Percentiles rank a stretch among this genome's conserved stretches.
phyloP scores from a whole-genome alignment of 106 monocot genomes.

The Ottelia alismoides region DNA sequence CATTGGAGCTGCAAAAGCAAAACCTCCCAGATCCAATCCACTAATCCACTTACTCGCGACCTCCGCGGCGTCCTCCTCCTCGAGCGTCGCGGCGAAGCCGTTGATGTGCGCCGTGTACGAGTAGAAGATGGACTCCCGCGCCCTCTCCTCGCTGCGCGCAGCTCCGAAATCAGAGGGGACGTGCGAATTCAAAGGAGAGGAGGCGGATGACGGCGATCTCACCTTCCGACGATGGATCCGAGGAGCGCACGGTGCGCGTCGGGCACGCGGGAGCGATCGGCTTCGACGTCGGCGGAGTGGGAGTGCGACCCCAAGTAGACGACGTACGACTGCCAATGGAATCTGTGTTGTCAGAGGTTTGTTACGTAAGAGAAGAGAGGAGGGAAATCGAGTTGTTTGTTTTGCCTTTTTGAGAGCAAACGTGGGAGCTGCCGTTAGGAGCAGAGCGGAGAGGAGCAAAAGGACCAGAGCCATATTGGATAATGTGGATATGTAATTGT shows the following conservation, averaged over 20 bases:
- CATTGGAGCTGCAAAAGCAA: too few relatives aligned
- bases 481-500: too few relatives aligned
- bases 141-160: background rate
- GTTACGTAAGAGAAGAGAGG: too few relatives aligned
- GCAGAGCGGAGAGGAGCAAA: too few relatives aligned
- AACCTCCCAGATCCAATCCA: too few relatives aligned
- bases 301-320: background rate
- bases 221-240: background rate
- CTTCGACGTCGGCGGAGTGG: background rate
- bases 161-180: too few relatives aligned
- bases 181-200: too few relatives aligned
- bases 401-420: too few relatives aligned
- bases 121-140: background rate
- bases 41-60: background rate
- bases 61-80: background rate
- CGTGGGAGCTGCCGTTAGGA: too few relatives aligned
- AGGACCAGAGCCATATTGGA: too few relatives aligned
- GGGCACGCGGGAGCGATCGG: background rate
- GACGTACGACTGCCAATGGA: background rate
- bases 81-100: background rate
- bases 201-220: background rate
- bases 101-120: constrained; percentile 1
- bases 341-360: too few relatives aligned
- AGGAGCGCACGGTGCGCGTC: background rate
- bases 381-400: too few relatives aligned